Evolutionary conservation across 768 basidiomycete species (phyloP).

Genomic region (Cystofilobasidium macerans): DNA sequence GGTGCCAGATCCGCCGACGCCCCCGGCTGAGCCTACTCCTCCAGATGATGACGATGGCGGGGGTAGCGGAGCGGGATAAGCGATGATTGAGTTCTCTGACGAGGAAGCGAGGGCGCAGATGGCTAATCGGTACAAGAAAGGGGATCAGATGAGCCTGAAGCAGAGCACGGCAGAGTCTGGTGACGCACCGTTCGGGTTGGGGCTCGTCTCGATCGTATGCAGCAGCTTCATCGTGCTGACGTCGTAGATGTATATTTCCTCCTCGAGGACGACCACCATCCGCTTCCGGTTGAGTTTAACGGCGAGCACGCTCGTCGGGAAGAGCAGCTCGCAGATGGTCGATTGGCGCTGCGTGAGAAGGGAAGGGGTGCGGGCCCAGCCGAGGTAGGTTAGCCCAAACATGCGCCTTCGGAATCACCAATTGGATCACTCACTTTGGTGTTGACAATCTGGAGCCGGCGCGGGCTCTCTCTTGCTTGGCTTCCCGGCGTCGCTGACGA

Average conservation of each 20-base stretch:
- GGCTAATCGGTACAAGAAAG: constrained; percentile 43
- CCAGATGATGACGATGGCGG: constrained; percentile 52
- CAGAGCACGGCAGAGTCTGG: not conserved
- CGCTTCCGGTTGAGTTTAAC: constrained; percentile 97
- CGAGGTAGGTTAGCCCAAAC: no score
- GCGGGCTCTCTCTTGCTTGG: constrained; percentile 75
- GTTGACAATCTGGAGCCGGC: constrained; percentile 94
- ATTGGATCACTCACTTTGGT: constrained; percentile 67
- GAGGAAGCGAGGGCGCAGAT: constrained; percentile 91
- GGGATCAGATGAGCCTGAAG: not conserved
- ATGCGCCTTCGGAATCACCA: not conserved
- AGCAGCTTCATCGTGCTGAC: constrained; percentile 96
- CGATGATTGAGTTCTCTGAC: constrained; percentile 83
- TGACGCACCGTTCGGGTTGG: constrained; percentile 76
- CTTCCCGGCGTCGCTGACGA: not conserved
- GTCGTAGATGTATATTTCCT: constrained; percentile 98
- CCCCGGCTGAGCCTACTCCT: not conserved
- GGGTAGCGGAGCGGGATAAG: constrained; percentile 89
- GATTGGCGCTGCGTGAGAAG: constrained; percentile 67
- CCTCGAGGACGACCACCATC: constrained; percentile 86
- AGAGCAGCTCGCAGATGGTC: constrained; percentile 96
- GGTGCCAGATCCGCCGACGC: no score
- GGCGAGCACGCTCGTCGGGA: constrained; percentile 90
- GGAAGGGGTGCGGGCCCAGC: not conserved
- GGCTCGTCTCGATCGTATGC: constrained; percentile 92